phyloP scores from a whole-genome alignment of 148 eudicot genomes.

The Vaccinium vitisidaea region DNA sequence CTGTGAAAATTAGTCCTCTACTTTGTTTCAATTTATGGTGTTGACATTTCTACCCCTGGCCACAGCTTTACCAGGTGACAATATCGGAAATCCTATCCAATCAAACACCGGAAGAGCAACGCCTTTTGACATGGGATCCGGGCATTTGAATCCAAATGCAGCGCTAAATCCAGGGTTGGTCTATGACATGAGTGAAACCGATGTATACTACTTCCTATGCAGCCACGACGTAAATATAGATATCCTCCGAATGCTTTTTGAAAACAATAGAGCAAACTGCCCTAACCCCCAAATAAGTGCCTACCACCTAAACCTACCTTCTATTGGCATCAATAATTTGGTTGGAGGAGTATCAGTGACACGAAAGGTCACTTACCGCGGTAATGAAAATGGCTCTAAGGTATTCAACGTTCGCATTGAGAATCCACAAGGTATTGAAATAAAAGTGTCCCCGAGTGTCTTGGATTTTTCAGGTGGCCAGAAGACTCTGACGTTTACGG shows the following conservation, averaged over 20 bases:
- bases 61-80: not conserved
- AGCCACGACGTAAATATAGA: not conserved
- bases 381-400: not conserved
- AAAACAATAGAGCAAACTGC: not conserved
- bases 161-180: conserved; percentile 37
- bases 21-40: not conserved
- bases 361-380: not conserved
- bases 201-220: conserved; percentile 28
- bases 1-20: too few relatives aligned
- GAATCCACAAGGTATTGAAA: not conserved
- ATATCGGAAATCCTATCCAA: not conserved
- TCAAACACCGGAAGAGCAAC: not conserved
- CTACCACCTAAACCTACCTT: not conserved
- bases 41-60: not conserved
- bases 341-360: not conserved
- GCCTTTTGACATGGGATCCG: conserved; percentile 20
- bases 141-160: conserved; percentile 35
- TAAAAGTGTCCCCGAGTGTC: not conserved
- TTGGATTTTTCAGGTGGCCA: not conserved
- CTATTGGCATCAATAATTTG: conserved; percentile 5
- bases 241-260: not conserved
- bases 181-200: conserved; percentile 19
- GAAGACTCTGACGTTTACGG: not conserved
- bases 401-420: not conserved
- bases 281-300: not conserved